These are phyloP conservation scores for Chiua sp. DNA, from an alignment of 1,284 basidiomycete species.

Conservation along the genomic window DNA sequence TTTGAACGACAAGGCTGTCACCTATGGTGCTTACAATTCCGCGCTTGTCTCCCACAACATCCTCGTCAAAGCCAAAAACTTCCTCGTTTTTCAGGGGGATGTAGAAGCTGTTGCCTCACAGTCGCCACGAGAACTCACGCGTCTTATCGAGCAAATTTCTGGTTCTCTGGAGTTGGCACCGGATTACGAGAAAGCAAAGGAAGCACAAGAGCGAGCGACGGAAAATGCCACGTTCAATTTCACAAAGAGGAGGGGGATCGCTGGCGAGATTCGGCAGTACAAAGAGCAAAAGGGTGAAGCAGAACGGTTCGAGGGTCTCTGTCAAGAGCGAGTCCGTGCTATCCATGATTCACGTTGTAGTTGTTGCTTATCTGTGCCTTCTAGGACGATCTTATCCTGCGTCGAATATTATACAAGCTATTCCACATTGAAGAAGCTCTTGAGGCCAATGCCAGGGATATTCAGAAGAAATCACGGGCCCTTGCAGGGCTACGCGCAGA, in stretches of 20 bases:
- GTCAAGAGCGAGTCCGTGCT: constrained; percentile 66
- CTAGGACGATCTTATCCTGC: constrained; percentile 83
- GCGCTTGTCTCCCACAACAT: constrained; percentile 91
- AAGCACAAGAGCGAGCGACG: constrained; percentile 87
- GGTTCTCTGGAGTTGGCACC: constrained; percentile 89
- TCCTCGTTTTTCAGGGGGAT: constrained; percentile 99
- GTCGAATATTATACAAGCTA: constrained; percentile 87
- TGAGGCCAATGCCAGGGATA: constrained; percentile 69
- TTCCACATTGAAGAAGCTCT: constrained; percentile 90
- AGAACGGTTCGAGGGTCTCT: constrained; percentile 84
- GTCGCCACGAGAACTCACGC: constrained; percentile 88
- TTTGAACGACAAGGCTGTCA: constrained; percentile 79
- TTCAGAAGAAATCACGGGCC: constrained; percentile 74
- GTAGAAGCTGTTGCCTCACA: constrained; percentile 98
- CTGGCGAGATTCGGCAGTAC: constrained; percentile 96
- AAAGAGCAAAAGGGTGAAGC: constrained; percentile 97
- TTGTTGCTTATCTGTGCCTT: constrained; percentile 8
- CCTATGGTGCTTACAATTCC: constrained; percentile 86
- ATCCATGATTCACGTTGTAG: background rate
- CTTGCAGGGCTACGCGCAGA: constrained; percentile 71
- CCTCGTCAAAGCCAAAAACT: constrained; percentile 99
- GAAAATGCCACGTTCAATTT: constrained; percentile 96
- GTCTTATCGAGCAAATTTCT: constrained; percentile 95
- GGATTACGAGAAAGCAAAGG: constrained; percentile 91
- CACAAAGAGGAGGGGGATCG: constrained; percentile 90